These are phyloP conservation scores for Scheffersomyces insectosa DNA, from an alignment of 1,139 yeast genomes.

Conservation along the genomic window DNA sequence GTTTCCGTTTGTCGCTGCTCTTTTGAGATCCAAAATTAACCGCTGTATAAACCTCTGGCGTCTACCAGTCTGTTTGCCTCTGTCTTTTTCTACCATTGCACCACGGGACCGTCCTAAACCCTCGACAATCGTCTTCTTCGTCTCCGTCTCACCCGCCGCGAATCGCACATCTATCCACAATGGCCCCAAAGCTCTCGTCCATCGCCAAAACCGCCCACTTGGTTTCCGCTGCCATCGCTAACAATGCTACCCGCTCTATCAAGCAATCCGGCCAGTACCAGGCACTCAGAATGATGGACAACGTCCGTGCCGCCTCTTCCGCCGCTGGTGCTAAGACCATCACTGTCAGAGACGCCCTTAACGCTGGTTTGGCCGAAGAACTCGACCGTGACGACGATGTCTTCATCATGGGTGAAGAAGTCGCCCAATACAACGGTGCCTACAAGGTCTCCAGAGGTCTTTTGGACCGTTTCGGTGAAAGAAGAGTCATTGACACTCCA, in stretches of 20 bases:
- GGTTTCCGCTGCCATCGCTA: conserved; percentile 38
- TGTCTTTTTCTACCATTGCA: too few relatives aligned
- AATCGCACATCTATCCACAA: conserved; percentile 8
- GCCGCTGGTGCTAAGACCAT: conserved; percentile 60
- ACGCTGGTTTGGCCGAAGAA: conserved; percentile 95
- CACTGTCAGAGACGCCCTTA: conserved; percentile 97
- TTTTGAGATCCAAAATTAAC: background rate
- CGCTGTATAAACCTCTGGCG: background rate
- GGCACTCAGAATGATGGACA: conserved; percentile 36
- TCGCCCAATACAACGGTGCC: conserved; percentile 98
- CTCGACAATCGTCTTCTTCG: too few relatives aligned
- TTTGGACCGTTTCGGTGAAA: conserved; percentile 94
- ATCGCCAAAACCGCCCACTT: conserved; percentile 51
- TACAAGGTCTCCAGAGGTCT: conserved; percentile 95
- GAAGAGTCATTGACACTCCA: conserved; percentile 96
- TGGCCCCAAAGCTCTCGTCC: conserved; percentile 35
- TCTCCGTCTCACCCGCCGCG: background rate
- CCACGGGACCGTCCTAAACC: too few relatives aligned
- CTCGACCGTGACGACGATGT: conserved; percentile 94
- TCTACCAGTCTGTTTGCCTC: background rate
- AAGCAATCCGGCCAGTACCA: conserved; percentile 34
- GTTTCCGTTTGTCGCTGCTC: background rate
- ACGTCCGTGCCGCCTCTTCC: conserved; percentile 46
- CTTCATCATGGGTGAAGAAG: conserved; percentile 97
- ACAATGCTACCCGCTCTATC: conserved; percentile 21